A percentile compares a stretch with the other conserved stretches of the same genome.
phyloP scores from a whole-genome alignment of 129 eudicot species.

The Kitagawia praeruptora region DNA sequence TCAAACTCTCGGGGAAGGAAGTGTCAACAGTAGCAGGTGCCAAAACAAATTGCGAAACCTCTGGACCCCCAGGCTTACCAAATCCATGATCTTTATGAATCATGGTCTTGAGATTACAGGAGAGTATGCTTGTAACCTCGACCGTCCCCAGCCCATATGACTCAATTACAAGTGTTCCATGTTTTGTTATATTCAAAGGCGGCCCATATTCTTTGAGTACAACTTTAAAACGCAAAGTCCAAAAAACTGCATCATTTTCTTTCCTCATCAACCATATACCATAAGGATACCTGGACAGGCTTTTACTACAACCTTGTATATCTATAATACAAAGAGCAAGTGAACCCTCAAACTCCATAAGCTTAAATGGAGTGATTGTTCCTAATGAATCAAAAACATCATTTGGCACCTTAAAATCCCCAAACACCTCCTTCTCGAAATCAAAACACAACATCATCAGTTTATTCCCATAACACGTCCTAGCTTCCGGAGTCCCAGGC shows the following conservation, averaged over 20 bases:
- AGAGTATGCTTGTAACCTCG: neutral
- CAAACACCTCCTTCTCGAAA: no score
- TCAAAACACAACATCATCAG: no score
- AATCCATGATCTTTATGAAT: neutral
- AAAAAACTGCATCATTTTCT: neutral
- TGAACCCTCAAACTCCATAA: neutral
- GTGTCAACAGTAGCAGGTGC: neutral
- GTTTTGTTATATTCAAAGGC: neutral
- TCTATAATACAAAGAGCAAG: neutral
- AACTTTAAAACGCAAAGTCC: neutral
- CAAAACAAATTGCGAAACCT: neutral
- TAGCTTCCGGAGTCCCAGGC: no score
- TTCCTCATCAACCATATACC: neutral
- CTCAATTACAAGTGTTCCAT: conserved; percentile 1
- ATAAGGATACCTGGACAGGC: no score
- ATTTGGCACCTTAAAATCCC: no score
- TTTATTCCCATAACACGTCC: no score
- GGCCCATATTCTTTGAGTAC: neutral
- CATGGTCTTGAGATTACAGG: neutral
- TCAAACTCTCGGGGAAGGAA: neutral
- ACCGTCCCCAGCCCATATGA: accelerated
- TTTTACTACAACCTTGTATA: accelerated
- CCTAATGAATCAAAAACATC: no score
- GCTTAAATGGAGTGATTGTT: neutral
- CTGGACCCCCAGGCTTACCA: neutral